Evolutionary conservation across 2,329 filamentous ascomycete species (phyloP), one percentile per base, ranked within the genome.

Genomic region (Hypomyces rosellus): DNA sequence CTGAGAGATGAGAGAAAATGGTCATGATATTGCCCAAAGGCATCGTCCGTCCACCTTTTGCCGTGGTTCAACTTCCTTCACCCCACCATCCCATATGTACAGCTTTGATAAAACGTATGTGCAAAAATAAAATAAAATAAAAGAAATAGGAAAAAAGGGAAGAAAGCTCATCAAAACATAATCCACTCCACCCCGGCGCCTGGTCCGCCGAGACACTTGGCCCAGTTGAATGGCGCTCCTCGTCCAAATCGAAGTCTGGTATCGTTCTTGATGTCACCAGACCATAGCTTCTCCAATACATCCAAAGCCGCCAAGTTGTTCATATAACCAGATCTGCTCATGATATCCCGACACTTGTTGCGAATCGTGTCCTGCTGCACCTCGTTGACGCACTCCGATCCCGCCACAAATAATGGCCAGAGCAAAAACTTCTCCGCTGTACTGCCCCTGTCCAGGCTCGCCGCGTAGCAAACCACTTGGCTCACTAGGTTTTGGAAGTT

Each of bases 381-480:
- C 61, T 88, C 82, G 57, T 89, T 86, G 55, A 93, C 85, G 61
- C 89, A 95, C 71, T 96, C 92, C 18, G 88, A 90, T 16, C 91
- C 91, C 1, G 86, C 84, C 47, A 96, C 86, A 65, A 96, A 96
- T 3, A 96, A 77, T 3, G 92, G 91, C 92, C 91, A 96, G 8
- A 96, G 80, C 9, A 96, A 72, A 65, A 95, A 96, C 63, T 96
- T 95, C 68, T 95, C 86, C 36, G 86, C 84, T 44, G 77, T 79
- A 60, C 80, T 83, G 38, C 79, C 86, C 3, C 84, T 78, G 54
- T 88, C 84, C 36, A 96, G 82, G 48, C 84, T 85, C 6, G 84
- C 86, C 50, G 93, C 88, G 69, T 95, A 92, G 68, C 84, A 87
- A 38, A 96, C 79, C 1, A 91, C 87, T 57, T 89, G 84, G 62